Evolutionary conservation across 306 rosid species (phyloP), one percentile per base, ranked within the genome.

Genomic region (Sicyos baderoa): DNA sequence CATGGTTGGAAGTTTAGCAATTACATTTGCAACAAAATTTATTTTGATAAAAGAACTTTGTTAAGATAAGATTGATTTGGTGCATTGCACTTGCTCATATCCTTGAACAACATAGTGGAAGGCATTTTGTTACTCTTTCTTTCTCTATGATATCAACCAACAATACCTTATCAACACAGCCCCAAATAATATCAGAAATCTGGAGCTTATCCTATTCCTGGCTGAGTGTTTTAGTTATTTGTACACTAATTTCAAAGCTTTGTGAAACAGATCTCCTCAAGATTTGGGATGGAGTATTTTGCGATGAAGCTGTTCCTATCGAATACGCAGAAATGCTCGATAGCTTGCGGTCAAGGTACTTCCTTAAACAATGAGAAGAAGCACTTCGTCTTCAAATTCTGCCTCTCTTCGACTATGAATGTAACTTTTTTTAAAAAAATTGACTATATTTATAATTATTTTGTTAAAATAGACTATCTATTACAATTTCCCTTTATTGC

Each of bases 251-350:
- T 57, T 21, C 19, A 35, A 55, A 16, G 54, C 69, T 35, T 72
- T 76, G 27, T 81, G 65, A 73, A 40, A 79, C 91, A 88, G 99
- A 82, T 49, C 77, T 88, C 58, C 74, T 71, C 64, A 90, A 84
- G 85, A 70, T 85, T 77, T 94, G 99, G 99, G 82, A 85, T 68
- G 91, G 80, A 65, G 89, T 85, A 74, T 94, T 94, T 74, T 73
- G 88, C 74, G 77, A 76, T 2, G 82, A 84, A 69, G 90, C 91
- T 72, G 84, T 87, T 53, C 91, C 95, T 10, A 81, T 81, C 14
- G 91, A 86, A 80, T 88, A 81, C 64, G 86, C 86, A 1, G 90
- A 85, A 82, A 79, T 67, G 75, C 89, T 94, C 63, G 89, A 85
- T 69, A 85, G 72, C 78, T 76, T 94, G 72, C 77, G 94, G 73